Evolutionary conservation across 202 grass and related monocot genomes (phyloP), one percentile per base, ranked within the genome.

Genomic region (Alloteropsis angusta): DNA sequence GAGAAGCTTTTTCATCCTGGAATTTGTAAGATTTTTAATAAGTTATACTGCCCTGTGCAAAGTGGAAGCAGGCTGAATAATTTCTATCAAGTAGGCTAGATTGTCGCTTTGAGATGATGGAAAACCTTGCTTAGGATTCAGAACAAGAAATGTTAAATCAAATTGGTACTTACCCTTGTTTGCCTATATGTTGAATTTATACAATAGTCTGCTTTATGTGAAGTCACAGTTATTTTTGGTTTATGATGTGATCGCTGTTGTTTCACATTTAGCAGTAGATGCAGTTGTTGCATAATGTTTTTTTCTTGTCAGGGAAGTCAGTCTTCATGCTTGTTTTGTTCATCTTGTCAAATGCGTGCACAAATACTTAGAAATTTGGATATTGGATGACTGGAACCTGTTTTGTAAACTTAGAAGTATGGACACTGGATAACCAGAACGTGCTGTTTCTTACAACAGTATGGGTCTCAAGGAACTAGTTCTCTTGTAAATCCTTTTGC

Each of bases 21-120:
- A 82, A 14, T 82, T 50, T 60, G 37, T 77, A 47, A 45, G 58
- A 77, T 77, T n/a, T n/a, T 77, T 76, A 10, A 71, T 87, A 81
- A 39, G 76, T 16, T 65, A n/a, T 67, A 49, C 47, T 82, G 21
- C 28, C 18, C 69, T 49, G 21, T 48, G 45, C 32, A 78, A 59
- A 19, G 25, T 37, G 35, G 9, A 32, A 68, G 34, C 56, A 68
- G 16, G 47, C 1, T 68, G 22, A 55, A 55, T 67, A 23, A 23
- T 65, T 57, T 13, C 39, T 65, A 64, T 32, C 45, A 15, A 17
- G 36, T 83, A 66, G 49, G 39, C 16, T 6, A 22, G 49, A 55
- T 34, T n/a, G 32, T 72, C 82, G 36, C 41, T 81, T 15, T 85
- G 11, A 4, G 45, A 34, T 80, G 32, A 53, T 85, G 41, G 57